Base-by-base conservation (phyloP, 2,329 filamentous ascomycete species). In the Hirsutella minnesotensis region DNA sequence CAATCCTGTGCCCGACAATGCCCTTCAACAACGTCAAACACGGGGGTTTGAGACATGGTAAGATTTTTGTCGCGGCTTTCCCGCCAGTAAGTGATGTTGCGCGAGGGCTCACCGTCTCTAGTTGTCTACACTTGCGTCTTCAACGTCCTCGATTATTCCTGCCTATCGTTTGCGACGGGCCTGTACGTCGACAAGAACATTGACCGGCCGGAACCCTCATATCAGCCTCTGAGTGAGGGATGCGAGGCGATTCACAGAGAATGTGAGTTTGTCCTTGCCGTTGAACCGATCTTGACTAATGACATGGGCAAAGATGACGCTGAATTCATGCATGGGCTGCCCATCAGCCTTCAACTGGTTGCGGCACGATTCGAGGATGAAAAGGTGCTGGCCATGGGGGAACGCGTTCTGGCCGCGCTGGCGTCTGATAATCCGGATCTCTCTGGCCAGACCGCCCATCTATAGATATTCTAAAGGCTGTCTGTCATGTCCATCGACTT, bases 1-100 rank as follows among this genome's bases (percentile, higher is more conserved):
- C 77, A 1, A 68, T 85, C 9, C 56, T 85, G 1, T 76, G 73
- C 40, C 79, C 81, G 0, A 70, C 67, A 0, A 68, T 65, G 27
- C 65, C 69, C 0, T 72, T 65, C 40, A 62, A 60, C 34, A 61
- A 59, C 0, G 62, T 64, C 24, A 64, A 67, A 52, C 61, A 66
- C 38, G 66, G 66, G 4, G 56, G 56, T 1, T 68, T 70, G 34
- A 63, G 57, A 51, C 65, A 72, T 31, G 61, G 67, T 67, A 38
- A 51, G 64, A 53, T 15, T 2, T 10, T 21, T 3, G 7, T 13
- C 13, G 19, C 15, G n/a, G n/a, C n/a, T n/a, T n/a, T n/a, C n/a
- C n/a, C n/a, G n/a, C n/a, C n/a, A n/a, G n/a, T n/a, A n/a, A n/a
- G n/a, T n/a, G n/a, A n/a, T n/a, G n/a, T n/a, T n/a, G n/a, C n/a